Conservation (phyloP, 179 eudicot species). For the Heliamphora pulchella region DNA sequence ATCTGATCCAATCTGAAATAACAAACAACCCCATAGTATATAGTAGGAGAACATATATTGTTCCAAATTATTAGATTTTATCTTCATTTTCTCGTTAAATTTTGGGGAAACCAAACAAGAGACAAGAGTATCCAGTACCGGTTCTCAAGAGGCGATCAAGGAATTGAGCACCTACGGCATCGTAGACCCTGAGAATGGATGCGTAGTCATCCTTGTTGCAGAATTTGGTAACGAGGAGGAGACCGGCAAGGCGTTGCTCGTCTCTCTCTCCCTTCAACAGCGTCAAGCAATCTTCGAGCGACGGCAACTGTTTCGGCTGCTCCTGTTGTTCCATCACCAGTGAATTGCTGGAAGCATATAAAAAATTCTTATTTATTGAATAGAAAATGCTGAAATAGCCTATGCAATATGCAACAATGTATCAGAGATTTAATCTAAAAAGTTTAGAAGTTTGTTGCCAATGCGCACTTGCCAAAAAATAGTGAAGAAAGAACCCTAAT, state of each 20-base stretch:
- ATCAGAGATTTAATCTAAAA: no score
- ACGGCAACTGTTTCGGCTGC: conserved; percentile 12
- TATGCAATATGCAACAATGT: no score
- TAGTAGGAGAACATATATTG: no score
- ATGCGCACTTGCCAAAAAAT: no score
- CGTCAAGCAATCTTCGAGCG: conserved; percentile 61
- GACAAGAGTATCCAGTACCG: conserved; percentile 26
- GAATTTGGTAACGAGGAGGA: conserved; percentile 61
- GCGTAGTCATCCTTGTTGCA: conserved; percentile 49
- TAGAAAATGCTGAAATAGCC: no score
- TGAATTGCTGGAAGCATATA: no score
- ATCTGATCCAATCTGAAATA: no score
- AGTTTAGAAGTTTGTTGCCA: no score
- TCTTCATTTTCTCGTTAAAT: background rate
- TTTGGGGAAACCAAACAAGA: background rate
- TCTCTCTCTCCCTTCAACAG: conserved; percentile 65
- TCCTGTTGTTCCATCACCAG: background rate
- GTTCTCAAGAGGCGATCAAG: conserved; percentile 76
- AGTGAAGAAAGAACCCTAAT: no score
- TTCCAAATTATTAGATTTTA: background rate
- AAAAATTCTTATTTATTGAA: no score
- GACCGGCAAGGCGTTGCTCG: conserved; percentile 85
- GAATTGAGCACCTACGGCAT: conserved; percentile 53
- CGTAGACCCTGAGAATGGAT: conserved; percentile 51
- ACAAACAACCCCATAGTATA: no score